A percentile compares a stretch with the other conserved stretches of the same genome.
These are phyloP conservation scores for Thelonectria rubi DNA, from an alignment of 2,329 filamentous ascomycete species.

Conservation along the genomic window DNA sequence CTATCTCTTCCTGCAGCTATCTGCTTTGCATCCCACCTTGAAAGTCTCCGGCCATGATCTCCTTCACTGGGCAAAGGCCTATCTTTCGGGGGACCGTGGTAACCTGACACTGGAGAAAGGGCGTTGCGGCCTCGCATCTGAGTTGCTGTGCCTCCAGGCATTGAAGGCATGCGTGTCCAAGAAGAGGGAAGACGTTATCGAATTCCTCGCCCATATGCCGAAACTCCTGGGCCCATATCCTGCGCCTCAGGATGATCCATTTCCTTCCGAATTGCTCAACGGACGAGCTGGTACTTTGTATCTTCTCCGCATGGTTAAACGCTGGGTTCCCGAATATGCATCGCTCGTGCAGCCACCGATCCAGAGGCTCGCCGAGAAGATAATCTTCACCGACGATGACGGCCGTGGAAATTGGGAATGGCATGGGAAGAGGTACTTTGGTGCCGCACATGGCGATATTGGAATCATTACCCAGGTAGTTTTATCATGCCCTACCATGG, in stretches of 20 bases:
- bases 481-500: slow-evolving; percentile 63
- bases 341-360: slow-evolving; percentile 62
- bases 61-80: slow-evolving; percentile 57
- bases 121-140: slow-evolving; percentile 60
- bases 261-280: slow-evolving; percentile 69
- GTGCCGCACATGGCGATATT: slow-evolving; percentile 73
- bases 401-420: slow-evolving; percentile 65
- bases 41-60: slow-evolving; percentile 53
- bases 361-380: slow-evolving; percentile 65
- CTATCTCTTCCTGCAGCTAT: slow-evolving; percentile 63
- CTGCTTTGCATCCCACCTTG: slow-evolving; percentile 54
- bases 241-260: slow-evolving; percentile 48
- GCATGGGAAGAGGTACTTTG: slow-evolving; percentile 69
- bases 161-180: slow-evolving; percentile 55
- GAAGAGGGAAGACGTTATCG: slow-evolving; percentile 49
- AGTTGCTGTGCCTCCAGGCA: slow-evolving; percentile 58
- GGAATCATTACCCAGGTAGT: slow-evolving; percentile 77
- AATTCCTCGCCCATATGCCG: slow-evolving; percentile 53
- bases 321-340: slow-evolving; percentile 61
- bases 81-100: slow-evolving; percentile 54
- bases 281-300: slow-evolving; percentile 75
- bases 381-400: slow-evolving; percentile 61
- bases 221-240: slow-evolving; percentile 44
- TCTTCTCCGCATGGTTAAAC: slow-evolving; percentile 69
- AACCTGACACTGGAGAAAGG: slow-evolving; percentile 49